phyloP scores from a whole-genome alignment of 148 eudicot species.

The Polygonum maritimum region DNA sequence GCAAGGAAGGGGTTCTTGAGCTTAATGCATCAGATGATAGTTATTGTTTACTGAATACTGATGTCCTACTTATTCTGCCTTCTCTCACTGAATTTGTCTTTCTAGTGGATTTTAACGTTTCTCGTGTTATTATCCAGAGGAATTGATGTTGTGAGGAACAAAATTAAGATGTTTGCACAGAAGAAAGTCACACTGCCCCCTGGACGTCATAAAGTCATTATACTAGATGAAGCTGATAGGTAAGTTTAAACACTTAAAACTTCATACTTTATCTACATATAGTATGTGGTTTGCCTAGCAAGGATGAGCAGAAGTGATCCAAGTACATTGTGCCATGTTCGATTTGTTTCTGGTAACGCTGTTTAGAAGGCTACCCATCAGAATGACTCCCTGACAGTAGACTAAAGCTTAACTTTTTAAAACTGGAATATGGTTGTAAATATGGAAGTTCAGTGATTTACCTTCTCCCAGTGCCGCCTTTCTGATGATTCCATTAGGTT shows the following conservation, averaged over 20 bases:
- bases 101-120: background rate
- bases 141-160: constrained; percentile 95
- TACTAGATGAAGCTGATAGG: constrained; percentile 99
- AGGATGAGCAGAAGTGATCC: background rate
- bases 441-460: background rate
- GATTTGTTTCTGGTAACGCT: background rate
- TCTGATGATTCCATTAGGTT: background rate
- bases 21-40: constrained; percentile 97
- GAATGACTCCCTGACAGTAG: background rate
- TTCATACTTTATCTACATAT: background rate
- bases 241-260: constrained; percentile 25
- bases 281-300: background rate
- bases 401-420: background rate
- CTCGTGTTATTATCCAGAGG: constrained; percentile 36
- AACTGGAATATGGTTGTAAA: background rate
- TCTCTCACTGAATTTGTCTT: background rate
- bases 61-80: background rate
- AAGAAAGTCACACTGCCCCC: constrained; percentile 92
- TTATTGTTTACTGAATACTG: constrained; percentile 12
- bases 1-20: constrained; percentile 85
- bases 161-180: constrained; percentile 99
- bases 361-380: background rate
- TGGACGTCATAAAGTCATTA: constrained; percentile 82
- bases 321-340: background rate
- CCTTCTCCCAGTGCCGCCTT: background rate